phyloP scores from a whole-genome alignment of 164 flowering plant species.

The Nelumbo lutea region DNA sequence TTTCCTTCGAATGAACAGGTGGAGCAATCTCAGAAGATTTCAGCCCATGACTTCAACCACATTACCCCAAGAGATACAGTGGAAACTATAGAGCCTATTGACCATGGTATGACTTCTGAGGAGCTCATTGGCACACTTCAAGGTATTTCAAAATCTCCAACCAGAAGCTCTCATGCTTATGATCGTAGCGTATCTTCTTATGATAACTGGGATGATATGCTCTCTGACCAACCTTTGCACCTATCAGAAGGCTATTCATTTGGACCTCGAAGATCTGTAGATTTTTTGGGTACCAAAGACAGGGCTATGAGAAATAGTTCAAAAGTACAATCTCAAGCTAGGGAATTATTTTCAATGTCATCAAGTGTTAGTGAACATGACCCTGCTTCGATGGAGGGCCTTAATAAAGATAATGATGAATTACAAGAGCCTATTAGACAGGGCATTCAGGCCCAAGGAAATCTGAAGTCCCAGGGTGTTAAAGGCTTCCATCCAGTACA shows the following conservation, averaged over 20 bases:
- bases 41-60: constrained; percentile 14
- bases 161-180: constrained; percentile 39
- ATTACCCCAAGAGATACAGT: constrained; percentile 19
- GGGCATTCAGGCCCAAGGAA: constrained; percentile 7
- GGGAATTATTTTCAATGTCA: constrained; percentile 16
- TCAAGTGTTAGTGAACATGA: constrained; percentile 11
- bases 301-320: constrained; percentile 8
- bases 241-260: constrained; percentile 12
- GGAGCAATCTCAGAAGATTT: constrained; percentile 20
- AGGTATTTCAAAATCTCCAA: constrained; percentile 29
- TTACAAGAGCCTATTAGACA: constrained; percentile 12
- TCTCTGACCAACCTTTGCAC: constrained; percentile 16
- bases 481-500: constrained; percentile 12
- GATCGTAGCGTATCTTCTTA: constrained; percentile 62
- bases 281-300: constrained; percentile 15
- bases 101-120: constrained; percentile 17
- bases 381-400: constrained; percentile 4
- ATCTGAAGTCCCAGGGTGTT: neutral
- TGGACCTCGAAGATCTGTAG: constrained; percentile 14
- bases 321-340: constrained; percentile 21
- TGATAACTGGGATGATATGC: constrained; percentile 46
- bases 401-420: constrained; percentile 17
- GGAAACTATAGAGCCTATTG: constrained; percentile 21
- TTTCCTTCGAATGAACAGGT: constrained; percentile 19
- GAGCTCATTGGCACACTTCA: constrained; percentile 23